A percentile compares a stretch with the other conserved stretches of the same genome.
These are phyloP conservation scores for Carex sylvatica DNA, from an alignment of 202 grass and related monocot genomes.

Conservation along the genomic window DNA sequence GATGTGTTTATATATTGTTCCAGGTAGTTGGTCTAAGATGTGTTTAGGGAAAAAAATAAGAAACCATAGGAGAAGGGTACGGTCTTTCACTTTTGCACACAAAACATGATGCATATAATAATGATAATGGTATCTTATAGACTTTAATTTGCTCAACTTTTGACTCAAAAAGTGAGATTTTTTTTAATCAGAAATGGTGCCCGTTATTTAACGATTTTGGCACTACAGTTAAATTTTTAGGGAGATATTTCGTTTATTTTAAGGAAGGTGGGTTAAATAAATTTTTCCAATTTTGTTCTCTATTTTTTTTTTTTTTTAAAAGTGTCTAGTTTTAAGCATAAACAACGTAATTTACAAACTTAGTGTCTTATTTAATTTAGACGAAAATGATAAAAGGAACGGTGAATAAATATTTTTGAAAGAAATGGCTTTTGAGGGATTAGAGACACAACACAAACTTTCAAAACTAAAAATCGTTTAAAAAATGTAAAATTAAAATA, in stretches of 20 bases:
- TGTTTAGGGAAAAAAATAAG: neutral
- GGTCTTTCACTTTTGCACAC: conserved; percentile 18
- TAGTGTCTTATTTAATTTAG: too few species aligned
- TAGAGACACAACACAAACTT: too few species aligned
- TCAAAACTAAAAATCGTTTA: too few species aligned
- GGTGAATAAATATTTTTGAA: too few species aligned
- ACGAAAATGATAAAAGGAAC: too few species aligned
- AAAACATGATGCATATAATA: neutral
- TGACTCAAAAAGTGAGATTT: conserved; percentile 17
- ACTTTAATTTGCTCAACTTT: neutral
- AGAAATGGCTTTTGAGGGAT: too few species aligned
- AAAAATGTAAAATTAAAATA: too few species aligned
- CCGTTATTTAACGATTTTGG: neutral
- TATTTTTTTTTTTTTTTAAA: too few species aligned
- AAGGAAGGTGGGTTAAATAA: too few species aligned
- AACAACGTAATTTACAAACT: too few species aligned
- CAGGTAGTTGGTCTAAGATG: neutral
- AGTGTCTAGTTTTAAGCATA: too few species aligned
- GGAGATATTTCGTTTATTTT: neutral
- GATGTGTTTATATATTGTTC: neutral
- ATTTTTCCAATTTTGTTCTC: too few species aligned
- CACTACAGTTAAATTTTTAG: neutral
- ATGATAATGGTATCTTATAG: neutral
- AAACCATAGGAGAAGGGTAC: conserved; percentile 1
- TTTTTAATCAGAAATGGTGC: conserved; percentile 9